These are phyloP conservation scores for Centaurea solstitialis DNA, from an alignment of 129 eudicot genomes.

Conservation along the genomic window DNA sequence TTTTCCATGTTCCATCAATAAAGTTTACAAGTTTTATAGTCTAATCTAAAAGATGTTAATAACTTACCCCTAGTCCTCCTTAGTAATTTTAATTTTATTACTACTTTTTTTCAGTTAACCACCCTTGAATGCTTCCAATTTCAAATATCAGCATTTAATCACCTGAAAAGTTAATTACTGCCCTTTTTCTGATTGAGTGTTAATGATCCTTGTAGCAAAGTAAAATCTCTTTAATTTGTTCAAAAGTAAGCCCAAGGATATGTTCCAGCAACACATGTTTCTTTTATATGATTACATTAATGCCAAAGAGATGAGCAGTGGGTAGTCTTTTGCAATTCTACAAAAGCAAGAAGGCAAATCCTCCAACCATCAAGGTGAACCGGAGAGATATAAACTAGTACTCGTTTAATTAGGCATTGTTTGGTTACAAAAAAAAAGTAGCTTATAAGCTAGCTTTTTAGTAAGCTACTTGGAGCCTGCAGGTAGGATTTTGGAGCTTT, in stretches of 20 bases:
- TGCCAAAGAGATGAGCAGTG: background rate
- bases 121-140: slow-evolving; percentile 11
- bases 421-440: too few species aligned
- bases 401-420: background rate
- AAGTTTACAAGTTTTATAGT: background rate
- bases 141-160: background rate
- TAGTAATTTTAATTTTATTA: background rate
- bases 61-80: background rate
- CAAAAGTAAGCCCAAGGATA: background rate
- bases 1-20: background rate
- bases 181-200: slow-evolving; percentile 7
- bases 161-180: background rate
- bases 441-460: too few species aligned
- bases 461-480: too few species aligned
- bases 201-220: background rate
- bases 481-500: too few species aligned
- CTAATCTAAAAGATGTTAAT: background rate
- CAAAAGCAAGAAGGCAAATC: background rate
- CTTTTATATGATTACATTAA: background rate
- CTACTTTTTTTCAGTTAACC: background rate
- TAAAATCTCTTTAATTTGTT: background rate
- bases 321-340: background rate
- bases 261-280: slow-evolving; percentile 7
- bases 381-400: background rate
- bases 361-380: slow-evolving; percentile 2